Evolutionary conservation across 805 yeast genomes (phyloP), one percentile per base, ranked within the genome.

Genomic region (Diddensiella caesifluorescens): DNA sequence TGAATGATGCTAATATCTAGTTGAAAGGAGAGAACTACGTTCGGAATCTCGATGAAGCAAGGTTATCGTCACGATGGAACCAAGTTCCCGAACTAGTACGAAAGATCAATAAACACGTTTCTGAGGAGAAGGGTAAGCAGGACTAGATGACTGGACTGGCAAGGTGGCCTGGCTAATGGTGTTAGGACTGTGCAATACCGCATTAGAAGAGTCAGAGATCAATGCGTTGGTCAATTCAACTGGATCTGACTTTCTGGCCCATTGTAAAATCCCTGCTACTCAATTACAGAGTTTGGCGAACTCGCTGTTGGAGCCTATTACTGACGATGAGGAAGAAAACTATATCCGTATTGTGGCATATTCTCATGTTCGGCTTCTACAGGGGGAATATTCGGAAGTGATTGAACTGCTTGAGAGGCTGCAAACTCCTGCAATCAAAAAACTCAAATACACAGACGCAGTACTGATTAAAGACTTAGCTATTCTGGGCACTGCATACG

Each of bases 401-500:
- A 41, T 51, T 6, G 15, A 26, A 20, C 23, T 46, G 35, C 46
- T 51, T 18, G 19, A 25, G 23, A 31, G 33, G 22, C 35, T 42
- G 36, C 22, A 27, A 25, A 31, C 39, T 21, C 38, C 55, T 26
- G 16, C 26, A 22, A 22, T 38, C 10, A 38, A 35, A 22, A 13
- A 35, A 6, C 42, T 38, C 39, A 39, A 32, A 19, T 53, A 53
- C 38, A 41, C 55, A 9, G 19, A 37, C 20, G 47, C 41, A 9
- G 45, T 39, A 1, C 41, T 35, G 3, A 41, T 53, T 34, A 49
- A 55, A 44, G 41, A 37, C 4, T 38, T 45, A 2, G 58, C 56
- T 4, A 33, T 54, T 7, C 46, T 54, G 20, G 59, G 56, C 12
- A 47, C 52, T 10, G 50, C 56, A 4, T 47, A 39, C 26, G 57